These are phyloP conservation scores for Penicillium goetzii DNA, from an alignment of 495 filamentous ascomycete genomes.

Conservation along the genomic window DNA sequence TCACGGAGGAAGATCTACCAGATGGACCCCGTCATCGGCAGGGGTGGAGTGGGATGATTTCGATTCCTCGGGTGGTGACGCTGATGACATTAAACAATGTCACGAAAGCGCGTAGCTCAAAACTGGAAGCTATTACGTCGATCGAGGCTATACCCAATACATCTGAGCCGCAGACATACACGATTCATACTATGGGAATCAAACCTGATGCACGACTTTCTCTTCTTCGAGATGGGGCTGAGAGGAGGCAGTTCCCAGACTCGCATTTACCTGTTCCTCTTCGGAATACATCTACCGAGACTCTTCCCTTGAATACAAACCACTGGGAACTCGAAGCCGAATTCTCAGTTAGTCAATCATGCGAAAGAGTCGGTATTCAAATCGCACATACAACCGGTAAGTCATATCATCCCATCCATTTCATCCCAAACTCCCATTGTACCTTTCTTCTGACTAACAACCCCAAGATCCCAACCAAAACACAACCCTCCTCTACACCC, in stretches of 20 bases:
- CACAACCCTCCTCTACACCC: conserved; percentile 37
- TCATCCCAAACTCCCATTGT: background rate
- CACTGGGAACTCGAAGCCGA: conserved; percentile 40
- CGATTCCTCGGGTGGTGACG: conserved; percentile 35
- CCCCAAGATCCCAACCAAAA: conserved; percentile 20
- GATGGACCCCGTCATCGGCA: conserved; percentile 40
- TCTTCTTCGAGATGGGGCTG: conserved; percentile 29
- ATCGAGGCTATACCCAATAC: conserved; percentile 30
- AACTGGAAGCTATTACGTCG: conserved; percentile 39
- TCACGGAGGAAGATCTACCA: conserved; percentile 45
- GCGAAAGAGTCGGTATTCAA: conserved; percentile 34
- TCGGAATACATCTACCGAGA: background rate
- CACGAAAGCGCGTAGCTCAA: conserved; percentile 35
- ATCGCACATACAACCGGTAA: conserved; percentile 37
- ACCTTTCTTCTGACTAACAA: background rate
- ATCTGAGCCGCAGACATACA: conserved; percentile 26
- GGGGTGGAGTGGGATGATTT: conserved; percentile 48
- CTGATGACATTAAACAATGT: conserved; percentile 35
- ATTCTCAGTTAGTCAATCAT: conserved; percentile 32
- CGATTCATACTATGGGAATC: conserved; percentile 42
- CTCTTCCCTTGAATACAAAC: conserved; percentile 26
- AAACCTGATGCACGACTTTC: conserved; percentile 33
- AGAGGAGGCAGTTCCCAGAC: conserved; percentile 7
- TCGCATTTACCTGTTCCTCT: conserved; percentile 1
- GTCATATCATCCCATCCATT: background rate